Evolutionary conservation across 257 asterid genomes (phyloP), one percentile per base, ranked within the genome.

Genomic region (Avicennia marina): DNA sequence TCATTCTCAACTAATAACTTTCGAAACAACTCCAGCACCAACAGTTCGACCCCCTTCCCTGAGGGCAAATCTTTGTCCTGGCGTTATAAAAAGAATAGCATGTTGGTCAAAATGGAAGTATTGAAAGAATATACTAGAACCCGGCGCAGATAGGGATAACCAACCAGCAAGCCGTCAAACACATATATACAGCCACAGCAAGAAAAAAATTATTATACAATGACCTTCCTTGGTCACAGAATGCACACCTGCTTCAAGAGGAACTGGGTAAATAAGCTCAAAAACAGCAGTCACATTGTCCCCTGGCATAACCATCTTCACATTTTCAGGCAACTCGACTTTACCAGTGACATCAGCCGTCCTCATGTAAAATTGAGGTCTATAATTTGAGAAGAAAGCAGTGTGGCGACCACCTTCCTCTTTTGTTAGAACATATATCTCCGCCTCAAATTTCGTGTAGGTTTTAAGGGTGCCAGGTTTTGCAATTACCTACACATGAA

Each of bases 381-480:
- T 82, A 66, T 93, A 93, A 66, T 93, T 93, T 55, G 97, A 84
- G 77, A 93, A 86, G 68, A 93, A 93, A 29, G 99, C 96, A 10
- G 99, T 93, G 57, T 93, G 99, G 64, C 99, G 97, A 52, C 99
- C 99, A 22, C 99, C 97, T 81, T 93, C 99, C 69, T 89, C 99
- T 77, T 93, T 93, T 4, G 99, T 89, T 41, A 93, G 97, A 40
- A 89, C 99, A 40, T 93, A 93, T 51, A 93, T 93, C 75, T 93
- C 99, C 7, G 99, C 99, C 66, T 93, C 97, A 51, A 93, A 93
- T 67, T 67, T 86, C 68, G 95, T 93, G 79, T 78, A 89, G 22
- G 97, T 78, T 78, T 89, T 93, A 22, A 89, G 76, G 31, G 89
- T 72, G 56, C 76, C 76, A 25, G 99, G 88, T 73, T 93, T 93